Evolutionary conservation across 2,329 filamentous ascomycete genomes (phyloP).

Genomic region (Colletotrichum sp.): DNA sequence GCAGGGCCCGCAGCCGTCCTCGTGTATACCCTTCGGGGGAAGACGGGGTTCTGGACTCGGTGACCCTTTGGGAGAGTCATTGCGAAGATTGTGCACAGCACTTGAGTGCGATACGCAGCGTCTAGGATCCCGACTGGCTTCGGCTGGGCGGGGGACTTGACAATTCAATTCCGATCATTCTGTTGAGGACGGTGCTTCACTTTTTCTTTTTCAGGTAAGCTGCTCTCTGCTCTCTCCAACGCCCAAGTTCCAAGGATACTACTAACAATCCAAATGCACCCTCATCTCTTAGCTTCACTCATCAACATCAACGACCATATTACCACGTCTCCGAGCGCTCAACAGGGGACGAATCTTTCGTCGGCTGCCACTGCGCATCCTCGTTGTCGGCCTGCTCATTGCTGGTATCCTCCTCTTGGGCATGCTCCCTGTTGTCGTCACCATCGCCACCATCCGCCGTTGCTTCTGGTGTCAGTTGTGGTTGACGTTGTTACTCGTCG

Average conservation of each 20-base stretch:
- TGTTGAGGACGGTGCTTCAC: slow-evolving; percentile 74
- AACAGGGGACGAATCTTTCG: too few species aligned
- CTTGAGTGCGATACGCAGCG: slow-evolving; percentile 97
- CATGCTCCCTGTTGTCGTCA: neutral
- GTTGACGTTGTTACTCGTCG: neutral
- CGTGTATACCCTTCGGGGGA: slow-evolving; percentile 32
- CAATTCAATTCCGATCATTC: slow-evolving; percentile 94
- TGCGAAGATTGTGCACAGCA: slow-evolving; percentile 91
- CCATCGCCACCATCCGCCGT: neutral
- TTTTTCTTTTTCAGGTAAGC: slow-evolving; percentile 30
- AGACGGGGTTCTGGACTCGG: slow-evolving; percentile 31
- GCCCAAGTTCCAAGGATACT: slow-evolving; percentile 15
- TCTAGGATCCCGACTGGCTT: slow-evolving; percentile 49
- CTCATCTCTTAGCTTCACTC: neutral
- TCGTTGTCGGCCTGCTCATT: neutral
- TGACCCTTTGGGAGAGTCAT: slow-evolving; percentile 84
- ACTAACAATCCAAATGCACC: slow-evolving; percentile 1
- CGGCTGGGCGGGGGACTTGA: slow-evolving; percentile 42
- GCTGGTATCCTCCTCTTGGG: neutral
- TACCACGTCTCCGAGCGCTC: too few species aligned
- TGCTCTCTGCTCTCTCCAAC: neutral
- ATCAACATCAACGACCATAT: neutral
- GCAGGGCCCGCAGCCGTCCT: slow-evolving; percentile 58
- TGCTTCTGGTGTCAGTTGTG: neutral
- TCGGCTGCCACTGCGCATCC: neutral